phyloP scores from a whole-genome alignment of 2,329 filamentous ascomycete species.

The Rugonectria rugulosa region DNA sequence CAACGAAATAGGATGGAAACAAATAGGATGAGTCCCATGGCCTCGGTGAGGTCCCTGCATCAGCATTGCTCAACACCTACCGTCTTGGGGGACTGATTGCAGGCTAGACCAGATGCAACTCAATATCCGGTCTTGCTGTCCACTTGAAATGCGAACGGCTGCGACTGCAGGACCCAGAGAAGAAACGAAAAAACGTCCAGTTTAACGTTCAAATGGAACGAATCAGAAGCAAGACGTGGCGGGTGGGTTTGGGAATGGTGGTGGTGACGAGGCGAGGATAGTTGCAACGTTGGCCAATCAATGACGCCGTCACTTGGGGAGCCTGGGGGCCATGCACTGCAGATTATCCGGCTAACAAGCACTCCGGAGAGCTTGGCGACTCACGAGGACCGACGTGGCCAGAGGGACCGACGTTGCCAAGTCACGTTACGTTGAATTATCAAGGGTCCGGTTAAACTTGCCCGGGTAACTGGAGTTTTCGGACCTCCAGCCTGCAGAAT shows the following conservation, averaged over 20 bases:
- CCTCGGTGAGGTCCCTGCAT: slow-evolving; percentile 5
- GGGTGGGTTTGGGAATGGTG: slow-evolving; percentile 3
- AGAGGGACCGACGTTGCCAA: slow-evolving; percentile 8
- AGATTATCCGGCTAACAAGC: neutral
- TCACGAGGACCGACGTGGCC: slow-evolving; percentile 19
- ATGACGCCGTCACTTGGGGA: slow-evolving; percentile 12
- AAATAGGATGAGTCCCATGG: neutral
- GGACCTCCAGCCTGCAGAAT: neutral
- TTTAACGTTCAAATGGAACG: slow-evolving; percentile 1
- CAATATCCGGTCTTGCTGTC: too few relatives aligned
- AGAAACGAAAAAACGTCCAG: neutral
- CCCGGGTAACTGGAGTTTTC: slow-evolving; percentile 9
- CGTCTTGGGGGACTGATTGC: neutral
- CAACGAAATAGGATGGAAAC: too few relatives aligned
- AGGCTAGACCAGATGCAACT: neutral
- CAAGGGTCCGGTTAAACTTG: slow-evolving; percentile 17
- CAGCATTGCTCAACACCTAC: neutral
- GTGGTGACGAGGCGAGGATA: slow-evolving; percentile 14
- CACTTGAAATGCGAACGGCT: neutral
- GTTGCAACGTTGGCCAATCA: slow-evolving; percentile 13
- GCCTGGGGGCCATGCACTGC: slow-evolving; percentile 8
- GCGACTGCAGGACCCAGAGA: neutral
- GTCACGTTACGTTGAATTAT: slow-evolving; percentile 13
- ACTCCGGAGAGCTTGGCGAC: neutral
- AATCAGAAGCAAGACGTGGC: slow-evolving; percentile 11